Percentiles rank a stretch among this genome's conserved stretches.
phyloP scores from a whole-genome alignment of 176 grass and related monocot genomes.

The Thinopyrum elongatum region DNA sequence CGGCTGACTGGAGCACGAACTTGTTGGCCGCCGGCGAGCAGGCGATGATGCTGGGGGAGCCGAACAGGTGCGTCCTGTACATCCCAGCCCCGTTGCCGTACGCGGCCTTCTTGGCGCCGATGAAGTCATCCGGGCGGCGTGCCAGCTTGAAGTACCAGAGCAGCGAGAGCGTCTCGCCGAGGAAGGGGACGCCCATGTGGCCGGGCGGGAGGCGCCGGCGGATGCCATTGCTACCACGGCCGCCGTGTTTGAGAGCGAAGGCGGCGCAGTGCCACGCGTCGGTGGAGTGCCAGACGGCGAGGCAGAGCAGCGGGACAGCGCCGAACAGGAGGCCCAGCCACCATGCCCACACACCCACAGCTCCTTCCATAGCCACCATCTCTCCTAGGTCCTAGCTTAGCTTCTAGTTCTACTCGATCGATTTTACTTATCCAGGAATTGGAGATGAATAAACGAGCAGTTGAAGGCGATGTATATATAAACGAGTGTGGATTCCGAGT shows the following conservation, averaged over 20 bases:
- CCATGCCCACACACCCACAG: not conserved
- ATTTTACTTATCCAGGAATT: not conserved
- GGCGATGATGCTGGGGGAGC: conserved; percentile 25
- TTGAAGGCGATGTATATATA: not conserved
- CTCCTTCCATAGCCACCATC: not conserved
- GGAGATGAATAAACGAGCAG: not conserved
- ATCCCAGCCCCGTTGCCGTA: not conserved
- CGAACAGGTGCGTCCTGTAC: conserved; percentile 30
- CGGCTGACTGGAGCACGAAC: conserved; percentile 30
- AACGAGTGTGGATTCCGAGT: not conserved
- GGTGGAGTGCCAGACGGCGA: not conserved
- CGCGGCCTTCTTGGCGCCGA: not conserved
- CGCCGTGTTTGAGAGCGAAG: not conserved
- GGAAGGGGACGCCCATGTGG: conserved; percentile 40
- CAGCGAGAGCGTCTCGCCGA: conserved; percentile 28
- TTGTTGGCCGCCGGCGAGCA: conserved; percentile 40
- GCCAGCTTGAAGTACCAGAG: conserved; percentile 39
- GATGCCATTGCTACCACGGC: not conserved
- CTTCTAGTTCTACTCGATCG: not conserved
- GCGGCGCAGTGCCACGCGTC: not conserved
- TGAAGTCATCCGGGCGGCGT: conserved; percentile 20
- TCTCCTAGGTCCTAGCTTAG: no score
- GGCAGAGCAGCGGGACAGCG: not conserved
- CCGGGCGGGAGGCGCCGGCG: conserved; percentile 26
- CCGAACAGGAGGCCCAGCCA: conserved; percentile 5